Conservation (phyloP, 2,329 filamentous ascomycete species). For the Aureobasidium mangrovei region DNA sequence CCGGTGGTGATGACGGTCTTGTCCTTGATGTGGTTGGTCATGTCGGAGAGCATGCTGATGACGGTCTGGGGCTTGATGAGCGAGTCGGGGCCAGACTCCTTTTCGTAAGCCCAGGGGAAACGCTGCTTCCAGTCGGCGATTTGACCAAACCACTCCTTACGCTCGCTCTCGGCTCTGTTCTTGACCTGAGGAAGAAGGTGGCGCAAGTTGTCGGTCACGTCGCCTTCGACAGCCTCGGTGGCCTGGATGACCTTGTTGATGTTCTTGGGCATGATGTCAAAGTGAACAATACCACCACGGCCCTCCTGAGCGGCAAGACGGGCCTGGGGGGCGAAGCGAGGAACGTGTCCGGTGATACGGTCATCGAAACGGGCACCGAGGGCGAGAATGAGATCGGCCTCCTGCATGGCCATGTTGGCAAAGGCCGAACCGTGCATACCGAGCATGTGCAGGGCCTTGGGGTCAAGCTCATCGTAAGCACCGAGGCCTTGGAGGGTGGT, state of each 20-base stretch:
- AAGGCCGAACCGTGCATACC: conserved; percentile 98
- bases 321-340: conserved; percentile 83
- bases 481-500: conserved; percentile 93
- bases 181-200: conserved; percentile 66
- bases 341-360: conserved; percentile 73
- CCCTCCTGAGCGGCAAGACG: conserved; percentile 75
- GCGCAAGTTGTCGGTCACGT: conserved; percentile 71
- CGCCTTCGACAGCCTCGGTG: conserved; percentile 89
- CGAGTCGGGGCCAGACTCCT: conserved; percentile 57
- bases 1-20: conserved; percentile 84
- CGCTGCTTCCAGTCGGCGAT: conserved; percentile 86
- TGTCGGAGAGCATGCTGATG: conserved; percentile 79
- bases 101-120: conserved; percentile 83
- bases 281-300: conserved; percentile 91
- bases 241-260: conserved; percentile 99
- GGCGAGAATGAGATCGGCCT: conserved; percentile 91
- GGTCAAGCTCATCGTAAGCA: conserved; percentile 83
- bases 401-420: conserved; percentile 96
- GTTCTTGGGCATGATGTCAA: conserved; percentile 99
- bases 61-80: conserved; percentile 91
- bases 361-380: conserved; percentile 93
- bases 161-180: conserved; percentile 50
- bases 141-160: conserved; percentile 80
- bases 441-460: conserved; percentile 94
- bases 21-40: conserved; percentile 72